Conservation (phyloP, 495 filamentous ascomycete genomes). For the Glarea lozoyensis region DNA sequence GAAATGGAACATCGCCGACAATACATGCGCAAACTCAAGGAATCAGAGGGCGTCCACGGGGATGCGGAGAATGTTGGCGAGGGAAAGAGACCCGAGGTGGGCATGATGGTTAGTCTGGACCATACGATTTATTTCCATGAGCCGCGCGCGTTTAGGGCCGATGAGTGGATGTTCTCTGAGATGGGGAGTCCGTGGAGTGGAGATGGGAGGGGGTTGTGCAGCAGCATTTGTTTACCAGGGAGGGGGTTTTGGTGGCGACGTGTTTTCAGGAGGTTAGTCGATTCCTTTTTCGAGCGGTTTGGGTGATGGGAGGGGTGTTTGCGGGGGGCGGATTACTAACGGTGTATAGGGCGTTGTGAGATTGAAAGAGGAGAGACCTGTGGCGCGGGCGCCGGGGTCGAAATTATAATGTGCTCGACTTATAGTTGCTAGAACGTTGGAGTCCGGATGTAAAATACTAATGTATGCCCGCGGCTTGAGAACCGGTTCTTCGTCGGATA, state of each 20-base stretch:
- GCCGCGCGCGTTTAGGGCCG: conserved; percentile 65
- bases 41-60: conserved; percentile 25
- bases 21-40: conserved; percentile 26
- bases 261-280: conserved; percentile 65
- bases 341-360: conserved; percentile 39
- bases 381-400: conserved; percentile 1
- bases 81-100: conserved; percentile 51
- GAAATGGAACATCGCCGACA: conserved; percentile 33
- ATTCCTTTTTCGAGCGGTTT: background rate
- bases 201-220: conserved; percentile 80
- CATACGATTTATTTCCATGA: conserved; percentile 94
- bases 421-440: too few species aligned
- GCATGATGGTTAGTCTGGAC: conserved; percentile 96
- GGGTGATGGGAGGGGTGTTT: conserved; percentile 6
- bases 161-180: conserved; percentile 92
- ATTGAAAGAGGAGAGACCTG: conserved; percentile 35
- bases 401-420: conserved; percentile 16
- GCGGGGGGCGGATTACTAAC: conserved; percentile 5
- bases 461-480: too few species aligned
- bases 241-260: conserved; percentile 76
- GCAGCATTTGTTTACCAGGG: conserved; percentile 78
- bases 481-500: too few species aligned
- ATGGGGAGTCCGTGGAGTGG: conserved; percentile 92
- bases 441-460: too few species aligned
- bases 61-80: conserved; percentile 21